Evolutionary conservation across 2,329 filamentous ascomycete species (phyloP), one percentile per base, ranked within the genome.

Genomic region (Alternaria novae-zelandiae): DNA sequence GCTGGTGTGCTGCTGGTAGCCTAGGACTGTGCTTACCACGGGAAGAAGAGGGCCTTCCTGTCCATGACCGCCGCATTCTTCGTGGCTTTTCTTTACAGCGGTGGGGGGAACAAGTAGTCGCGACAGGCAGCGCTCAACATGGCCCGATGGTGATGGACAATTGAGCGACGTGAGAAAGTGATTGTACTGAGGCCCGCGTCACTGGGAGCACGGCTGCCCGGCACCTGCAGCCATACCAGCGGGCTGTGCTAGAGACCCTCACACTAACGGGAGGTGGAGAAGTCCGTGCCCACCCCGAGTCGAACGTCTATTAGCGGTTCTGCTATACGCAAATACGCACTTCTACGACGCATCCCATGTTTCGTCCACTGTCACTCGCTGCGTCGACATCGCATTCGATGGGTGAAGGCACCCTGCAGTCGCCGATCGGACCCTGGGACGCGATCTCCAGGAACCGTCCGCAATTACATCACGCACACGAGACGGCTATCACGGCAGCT

Each of bases 61-160:
- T 76, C 74, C 76, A 78, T 78, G 72, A 65, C 72, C 61, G 68
- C 70, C 63, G 70, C 75, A 77, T 77, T 72, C 70, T 73, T 70
- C 60, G 66, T 43, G 44, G 51, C 50, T 56, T 66, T 56, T 50
- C 49, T 60, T 64, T 71, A 75, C 45, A 64, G 57, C 69, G 70
- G 72, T 71, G 60, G 65, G 51, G 46, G 63, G 57, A 63, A 55
- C 68, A 72, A 72, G 72, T 69, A 68, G 62, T 64, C 54, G 63
- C 62, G 64, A 60, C 67, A 63, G 53, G 54, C 32, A 53, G 56
- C 60, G 55, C 50, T 66, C 55, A 59, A 61, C 70, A 73, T 71
- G 65, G 60, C 71, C 68, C 58, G 60, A 62, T 15, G 62, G 41
- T 36, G 51, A n/a, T n/a, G n/a, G n/a, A n/a, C n/a, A 25, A 23